Evolutionary conservation across 2,329 filamentous ascomycete genomes (phyloP), one percentile per base, ranked within the genome.

Genomic region (Dactylellina drechsleri): DNA sequence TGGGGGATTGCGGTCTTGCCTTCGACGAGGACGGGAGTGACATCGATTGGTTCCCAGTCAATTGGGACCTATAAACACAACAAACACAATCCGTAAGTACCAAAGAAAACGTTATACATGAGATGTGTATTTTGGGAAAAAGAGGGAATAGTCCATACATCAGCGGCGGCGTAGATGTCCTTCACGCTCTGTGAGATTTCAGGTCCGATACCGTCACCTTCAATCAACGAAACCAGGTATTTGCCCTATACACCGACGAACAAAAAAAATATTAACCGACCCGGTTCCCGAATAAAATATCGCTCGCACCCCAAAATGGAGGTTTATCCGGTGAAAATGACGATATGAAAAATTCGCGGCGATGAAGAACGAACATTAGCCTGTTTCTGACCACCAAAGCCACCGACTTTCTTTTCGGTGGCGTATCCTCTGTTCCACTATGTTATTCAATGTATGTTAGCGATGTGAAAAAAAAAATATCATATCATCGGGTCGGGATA

Each of bases 121-220:
- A 60, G 45, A 8, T 4, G 10, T 36, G 10, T 41, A 40, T 26
- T 28, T 12, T n/a, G n/a, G 31, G 26, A 10, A 26, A 8, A 16
- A 20, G n/a, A 13, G 31, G 28, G 16, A 40, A 50, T 31, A 23
- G 40, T 23, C 53, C 45, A 47, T 85, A 96, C 94, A 84, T 96
- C 92, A 81, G 95, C 95, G 80, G 95, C 95, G 81, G 89, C 87
- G 86, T 97, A 99, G 85, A 99, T 99, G 84, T 97, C 92, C 89
- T 98, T 99, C 82, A 99, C 93, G 59, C 95, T 96, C 84, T 97
- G 90, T 78, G 95, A 90, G 82, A 99, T 99, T 86, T 99, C 94
- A 78, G 95, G 95, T 77, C 95, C 95, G 83, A 99, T 99, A 83
- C 95, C 95, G 82, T 99, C 96, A 85, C 96, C 95, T 87, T 99